A percentile compares a stretch with the other conserved stretches of the same genome.
Conservation (phyloP, 805 yeast genomes). For the Teunomyces cretensis region DNA sequence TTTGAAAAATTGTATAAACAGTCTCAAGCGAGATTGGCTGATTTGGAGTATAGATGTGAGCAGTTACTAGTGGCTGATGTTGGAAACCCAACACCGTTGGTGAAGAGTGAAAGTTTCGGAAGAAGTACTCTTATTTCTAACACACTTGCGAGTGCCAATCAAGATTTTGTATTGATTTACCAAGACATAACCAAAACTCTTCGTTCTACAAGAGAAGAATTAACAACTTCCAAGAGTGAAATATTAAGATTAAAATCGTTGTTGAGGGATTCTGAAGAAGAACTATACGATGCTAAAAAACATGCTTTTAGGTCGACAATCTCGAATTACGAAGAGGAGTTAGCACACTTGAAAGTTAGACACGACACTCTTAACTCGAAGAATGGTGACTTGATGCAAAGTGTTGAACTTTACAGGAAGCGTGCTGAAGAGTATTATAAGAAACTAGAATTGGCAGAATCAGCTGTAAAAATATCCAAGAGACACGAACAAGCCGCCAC, state of each 20-base stretch:
- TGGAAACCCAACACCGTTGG: slow-evolving; percentile 12
- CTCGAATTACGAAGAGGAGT: slow-evolving; percentile 35
- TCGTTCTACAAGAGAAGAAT: slow-evolving; percentile 44
- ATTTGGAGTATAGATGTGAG: slow-evolving; percentile 31
- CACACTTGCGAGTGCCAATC: slow-evolving; percentile 29
- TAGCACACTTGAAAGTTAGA: slow-evolving; percentile 53
- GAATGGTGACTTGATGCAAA: slow-evolving; percentile 53
- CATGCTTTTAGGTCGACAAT: slow-evolving; percentile 38
- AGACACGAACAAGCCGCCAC: slow-evolving; percentile 57
- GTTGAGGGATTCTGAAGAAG: slow-evolving; percentile 44
- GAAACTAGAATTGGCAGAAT: slow-evolving; percentile 77
- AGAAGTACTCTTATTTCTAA: slow-evolving; percentile 21
- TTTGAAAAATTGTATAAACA: slow-evolving; percentile 37
- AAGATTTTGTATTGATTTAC: slow-evolving; percentile 49
- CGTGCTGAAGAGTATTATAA: slow-evolving; percentile 73
- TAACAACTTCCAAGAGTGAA: slow-evolving; percentile 40
- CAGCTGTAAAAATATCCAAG: slow-evolving; percentile 61
- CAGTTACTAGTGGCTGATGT: slow-evolving; percentile 18
- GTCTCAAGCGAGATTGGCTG: slow-evolving; percentile 31
- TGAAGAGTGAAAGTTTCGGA: slow-evolving; percentile 36
- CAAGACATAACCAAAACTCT: slow-evolving; percentile 50
- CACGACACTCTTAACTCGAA: slow-evolving; percentile 57
- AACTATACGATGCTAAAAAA: slow-evolving; percentile 42
- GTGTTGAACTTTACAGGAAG: slow-evolving; percentile 60
- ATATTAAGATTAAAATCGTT: slow-evolving; percentile 41